Evolutionary conservation across 306 rosid species (phyloP).

Genomic region (Prunus fruticosa): DNA sequence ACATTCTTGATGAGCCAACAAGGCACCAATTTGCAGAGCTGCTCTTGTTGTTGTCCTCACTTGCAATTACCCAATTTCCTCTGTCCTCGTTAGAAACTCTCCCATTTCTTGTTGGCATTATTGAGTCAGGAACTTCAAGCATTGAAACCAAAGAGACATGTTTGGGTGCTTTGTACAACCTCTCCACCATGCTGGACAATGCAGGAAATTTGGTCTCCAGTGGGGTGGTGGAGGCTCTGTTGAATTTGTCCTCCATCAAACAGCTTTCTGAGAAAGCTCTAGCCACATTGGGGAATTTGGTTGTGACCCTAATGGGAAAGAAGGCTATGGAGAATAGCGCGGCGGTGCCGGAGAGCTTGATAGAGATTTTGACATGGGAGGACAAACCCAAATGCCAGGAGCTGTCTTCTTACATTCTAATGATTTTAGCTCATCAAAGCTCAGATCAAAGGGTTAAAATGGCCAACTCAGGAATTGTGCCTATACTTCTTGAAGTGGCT

Average conservation of each 20-base stretch:
- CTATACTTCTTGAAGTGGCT: conserved; percentile 70
- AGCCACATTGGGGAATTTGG: conserved; percentile 71
- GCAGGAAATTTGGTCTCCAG: conserved; percentile 54
- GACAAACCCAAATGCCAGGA: conserved; percentile 79
- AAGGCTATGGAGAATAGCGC: conserved; percentile 65
- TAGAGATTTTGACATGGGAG: conserved; percentile 86
- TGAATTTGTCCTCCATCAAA: conserved; percentile 39
- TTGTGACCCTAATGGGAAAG: conserved; percentile 75
- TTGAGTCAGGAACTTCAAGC: conserved; percentile 38
- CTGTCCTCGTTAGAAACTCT: conserved; percentile 51
- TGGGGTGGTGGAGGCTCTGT: conserved; percentile 56
- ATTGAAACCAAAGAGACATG: conserved; percentile 50
- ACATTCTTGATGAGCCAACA: conserved; percentile 53
- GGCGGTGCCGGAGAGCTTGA: conserved; percentile 57
- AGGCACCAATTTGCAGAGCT: conserved; percentile 53
- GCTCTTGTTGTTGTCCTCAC: conserved; percentile 62
- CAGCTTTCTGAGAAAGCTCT: conserved; percentile 73
- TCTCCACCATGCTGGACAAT: conserved; percentile 71
- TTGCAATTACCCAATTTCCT: conserved; percentile 60
- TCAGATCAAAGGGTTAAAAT: conserved; percentile 72
- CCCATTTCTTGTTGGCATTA: conserved; percentile 43
- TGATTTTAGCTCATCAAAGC: conserved; percentile 93
- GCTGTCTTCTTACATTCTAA: conserved; percentile 68
- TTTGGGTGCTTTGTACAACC: conserved; percentile 59
- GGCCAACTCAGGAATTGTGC: conserved; percentile 68